Evolutionary conservation across 805 yeast genomes (phyloP).

Genomic region (Pachysolen tannophilus): DNA sequence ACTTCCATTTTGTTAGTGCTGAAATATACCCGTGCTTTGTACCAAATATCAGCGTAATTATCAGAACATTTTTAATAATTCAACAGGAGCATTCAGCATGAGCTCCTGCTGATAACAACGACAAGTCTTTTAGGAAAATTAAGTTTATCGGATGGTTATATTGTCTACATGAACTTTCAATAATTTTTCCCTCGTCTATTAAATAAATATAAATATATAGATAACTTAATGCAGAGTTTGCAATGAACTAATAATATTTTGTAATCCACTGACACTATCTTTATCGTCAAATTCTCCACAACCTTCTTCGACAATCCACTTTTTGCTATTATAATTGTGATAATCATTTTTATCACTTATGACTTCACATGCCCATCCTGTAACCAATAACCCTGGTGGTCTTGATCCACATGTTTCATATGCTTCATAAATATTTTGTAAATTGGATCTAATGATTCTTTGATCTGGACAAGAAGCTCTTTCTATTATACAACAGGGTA

Average conservation of each 20-base stretch:
- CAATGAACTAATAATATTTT: too few species aligned
- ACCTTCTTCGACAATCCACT: conserved; percentile 45
- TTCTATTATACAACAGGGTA: conserved; percentile 83
- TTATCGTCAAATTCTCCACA: too few species aligned
- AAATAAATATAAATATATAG: too few species aligned
- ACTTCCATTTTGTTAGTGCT: not conserved
- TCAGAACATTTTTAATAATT: not conserved
- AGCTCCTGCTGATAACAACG: too few species aligned
- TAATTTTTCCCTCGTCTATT: too few species aligned
- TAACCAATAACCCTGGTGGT: conserved; percentile 86
- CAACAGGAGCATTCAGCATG: too few species aligned
- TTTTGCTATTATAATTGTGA: conserved; percentile 13
- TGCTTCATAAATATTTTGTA: conserved; percentile 62
- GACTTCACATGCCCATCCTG: conserved; percentile 72
- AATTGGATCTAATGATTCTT: conserved; percentile 67
- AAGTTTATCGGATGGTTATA: too few species aligned
- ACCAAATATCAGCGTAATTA: not conserved
- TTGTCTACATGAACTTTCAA: too few species aligned
- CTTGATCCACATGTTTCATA: conserved; percentile 73
- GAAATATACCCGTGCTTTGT: not conserved
- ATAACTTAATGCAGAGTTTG: too few species aligned
- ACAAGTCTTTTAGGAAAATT: too few species aligned
- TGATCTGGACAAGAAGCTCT: conserved; percentile 94
- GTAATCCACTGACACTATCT: too few species aligned
- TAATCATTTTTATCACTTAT: conserved; percentile 20